Base-by-base conservation (phyloP, 176 grass and related monocot species). In the Saccharum officinarum region DNA sequence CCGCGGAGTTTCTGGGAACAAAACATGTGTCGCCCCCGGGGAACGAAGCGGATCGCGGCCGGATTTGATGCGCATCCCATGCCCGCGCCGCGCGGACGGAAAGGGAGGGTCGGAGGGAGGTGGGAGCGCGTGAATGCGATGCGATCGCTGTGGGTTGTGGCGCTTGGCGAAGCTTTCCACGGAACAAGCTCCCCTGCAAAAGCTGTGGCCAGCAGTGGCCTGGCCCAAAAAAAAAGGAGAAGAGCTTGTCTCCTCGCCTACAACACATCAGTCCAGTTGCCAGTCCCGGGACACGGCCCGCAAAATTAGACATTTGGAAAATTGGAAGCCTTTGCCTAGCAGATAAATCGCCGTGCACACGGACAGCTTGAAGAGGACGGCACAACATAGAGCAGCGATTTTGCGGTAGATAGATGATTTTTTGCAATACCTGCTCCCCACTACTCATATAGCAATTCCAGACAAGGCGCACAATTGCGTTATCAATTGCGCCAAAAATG, bases 1-100 rank as follows among this genome's bases (percentile, higher is more conserved):
- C 49, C 62, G 14, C 78, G 31, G 82, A 31, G 73, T 6, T 18
- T 52, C 18, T 20, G 82, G 77, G 11, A 81, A 76, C 13, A 49
- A 49, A 49, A 49, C 82, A 76, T 81, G 77, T 76, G 82, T 89
- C 70, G 70, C 39, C 61, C 15, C 26, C 40, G 77, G 49, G 82
- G 76, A 11, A 7, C 76, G 76, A 68, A 60, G 40, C 25, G 52
- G 25, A 82, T 82, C 72, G 72, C 52, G 37, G 45, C 64, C 44
- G 63, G 78, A 81, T 81, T 81, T 81, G 28, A 28, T 64, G 23
- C 54, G 42, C 28, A 28, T 28, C 63, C 18, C 49, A 37, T 80
- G 52, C 52, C 20, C 18, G 55, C 22, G 55, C 57, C 22, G 55
- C 55, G 20, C 55, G 22, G 57, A 11, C 22, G 75, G 18, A 80